These are phyloP conservation scores for Dothideomycetes sp. DNA, from an alignment of 2,329 filamentous ascomycete genomes.

Conservation along the genomic window DNA sequence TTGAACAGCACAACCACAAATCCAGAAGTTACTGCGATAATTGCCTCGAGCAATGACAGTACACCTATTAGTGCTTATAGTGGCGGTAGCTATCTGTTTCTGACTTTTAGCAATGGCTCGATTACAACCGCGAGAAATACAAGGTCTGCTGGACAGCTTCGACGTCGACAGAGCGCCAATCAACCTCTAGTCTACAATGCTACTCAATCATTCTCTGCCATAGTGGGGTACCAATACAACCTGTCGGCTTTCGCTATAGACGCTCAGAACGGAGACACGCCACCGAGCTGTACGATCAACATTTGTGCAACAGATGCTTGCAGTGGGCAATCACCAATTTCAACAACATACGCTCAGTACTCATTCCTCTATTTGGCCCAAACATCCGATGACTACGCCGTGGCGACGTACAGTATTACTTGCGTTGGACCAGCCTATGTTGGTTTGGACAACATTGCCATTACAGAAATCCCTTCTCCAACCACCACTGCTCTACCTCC, in stretches of 20 bases:
- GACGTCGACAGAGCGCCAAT: background rate
- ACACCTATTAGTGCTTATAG: background rate
- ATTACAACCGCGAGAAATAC: too few species aligned
- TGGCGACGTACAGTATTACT: constrained; percentile 5
- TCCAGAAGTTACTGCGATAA: background rate
- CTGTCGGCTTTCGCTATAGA: constrained; percentile 1
- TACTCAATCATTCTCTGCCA: background rate
- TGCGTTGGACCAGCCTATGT: constrained; percentile 7
- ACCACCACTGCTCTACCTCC: background rate
- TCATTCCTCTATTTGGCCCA: background rate
- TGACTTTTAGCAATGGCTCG: constrained; percentile 4
- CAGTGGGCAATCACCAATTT: background rate
- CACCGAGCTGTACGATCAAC: constrained; percentile 2
- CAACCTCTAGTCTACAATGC: constrained; percentile 4
- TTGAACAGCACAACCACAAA: background rate
- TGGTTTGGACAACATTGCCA: constrained; percentile 3
- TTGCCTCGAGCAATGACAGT: background rate
- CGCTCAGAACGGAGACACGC: background rate
- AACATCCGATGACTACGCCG: background rate
- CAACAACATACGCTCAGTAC: constrained; percentile 1
- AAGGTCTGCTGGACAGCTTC: too few species aligned
- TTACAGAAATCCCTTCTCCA: constrained; percentile 4
- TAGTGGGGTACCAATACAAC: constrained; percentile 2
- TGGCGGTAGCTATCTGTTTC: constrained; percentile 5
- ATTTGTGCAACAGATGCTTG: background rate